A percentile compares a stretch with the other conserved stretches of the same genome.
These are phyloP conservation scores for Aurifilum marmelostoma DNA, from an alignment of 2,329 filamentous ascomycete genomes.

Conservation along the genomic window DNA sequence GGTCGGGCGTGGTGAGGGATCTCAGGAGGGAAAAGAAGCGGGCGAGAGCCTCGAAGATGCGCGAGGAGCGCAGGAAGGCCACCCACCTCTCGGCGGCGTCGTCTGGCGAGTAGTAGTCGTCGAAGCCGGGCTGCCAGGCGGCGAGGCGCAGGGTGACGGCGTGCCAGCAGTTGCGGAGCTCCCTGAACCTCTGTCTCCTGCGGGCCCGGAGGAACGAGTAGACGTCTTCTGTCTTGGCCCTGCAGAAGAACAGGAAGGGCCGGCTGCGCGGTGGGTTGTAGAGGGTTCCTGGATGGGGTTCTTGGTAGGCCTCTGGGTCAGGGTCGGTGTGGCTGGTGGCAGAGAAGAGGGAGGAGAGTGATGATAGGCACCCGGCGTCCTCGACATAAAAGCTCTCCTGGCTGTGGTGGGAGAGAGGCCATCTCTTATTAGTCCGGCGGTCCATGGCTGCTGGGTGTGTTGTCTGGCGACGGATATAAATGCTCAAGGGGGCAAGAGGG, in stretches of 20 bases:
- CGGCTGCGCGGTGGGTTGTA: not conserved
- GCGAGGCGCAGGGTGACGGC: not conserved
- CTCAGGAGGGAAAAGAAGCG: not conserved
- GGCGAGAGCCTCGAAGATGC: not conserved
- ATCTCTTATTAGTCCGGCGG: not conserved
- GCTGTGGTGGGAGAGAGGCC: not conserved
- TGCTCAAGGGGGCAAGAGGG: not conserved
- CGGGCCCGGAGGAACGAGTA: not conserved
- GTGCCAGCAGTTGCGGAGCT: not conserved
- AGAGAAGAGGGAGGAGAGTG: not conserved
- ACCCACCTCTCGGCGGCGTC: not conserved
- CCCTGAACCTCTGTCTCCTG: not conserved
- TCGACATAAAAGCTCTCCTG: not conserved
- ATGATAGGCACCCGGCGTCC: not conserved
- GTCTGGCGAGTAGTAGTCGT: not conserved
- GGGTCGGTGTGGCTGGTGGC: not conserved
- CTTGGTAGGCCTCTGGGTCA: not conserved
- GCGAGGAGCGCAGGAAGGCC: not conserved
- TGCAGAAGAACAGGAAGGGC: not conserved
- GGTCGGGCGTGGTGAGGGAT: not conserved
- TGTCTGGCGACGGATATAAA: not conserved
- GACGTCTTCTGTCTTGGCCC: not conserved
- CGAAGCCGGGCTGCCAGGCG: not conserved
- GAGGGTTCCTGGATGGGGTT: not conserved
- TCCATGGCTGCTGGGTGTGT: not conserved